Evolutionary conservation across 2,329 filamentous ascomycete genomes (phyloP).

Genomic region (Microsporum canis): DNA sequence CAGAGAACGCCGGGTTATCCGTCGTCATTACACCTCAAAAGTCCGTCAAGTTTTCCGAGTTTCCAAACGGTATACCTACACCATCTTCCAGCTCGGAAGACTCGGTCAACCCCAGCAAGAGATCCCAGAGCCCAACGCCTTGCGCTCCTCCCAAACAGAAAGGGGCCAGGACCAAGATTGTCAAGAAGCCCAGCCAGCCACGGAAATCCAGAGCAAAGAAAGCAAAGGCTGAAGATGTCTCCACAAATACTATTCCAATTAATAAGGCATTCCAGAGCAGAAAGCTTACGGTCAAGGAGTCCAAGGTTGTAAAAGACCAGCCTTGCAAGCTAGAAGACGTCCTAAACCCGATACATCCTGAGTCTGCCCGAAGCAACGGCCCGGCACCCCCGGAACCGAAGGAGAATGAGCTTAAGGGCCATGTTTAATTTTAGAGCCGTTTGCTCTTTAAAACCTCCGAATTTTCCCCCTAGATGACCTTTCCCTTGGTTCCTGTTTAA

Average conservation of each 20-base stretch:
- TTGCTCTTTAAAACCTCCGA: too few relatives aligned
- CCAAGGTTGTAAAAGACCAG: background rate
- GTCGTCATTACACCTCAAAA: constrained; percentile 31
- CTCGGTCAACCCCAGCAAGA: background rate
- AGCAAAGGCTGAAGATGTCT: background rate
- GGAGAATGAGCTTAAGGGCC: background rate
- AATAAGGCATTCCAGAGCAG: constrained; percentile 8
- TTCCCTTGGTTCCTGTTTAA: background rate
- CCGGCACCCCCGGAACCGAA: background rate
- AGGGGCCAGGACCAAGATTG: background rate
- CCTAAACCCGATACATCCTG: background rate
- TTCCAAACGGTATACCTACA: constrained; percentile 16
- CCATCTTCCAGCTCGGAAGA: constrained; percentile 4
- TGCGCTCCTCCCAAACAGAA: background rate
- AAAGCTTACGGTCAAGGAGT: constrained; percentile 5
- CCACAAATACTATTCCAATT: constrained; percentile 6
- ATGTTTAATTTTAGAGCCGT: background rate
- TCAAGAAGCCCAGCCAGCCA: constrained; percentile 1
- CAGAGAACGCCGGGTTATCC: constrained; percentile 24
- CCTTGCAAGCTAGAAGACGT: background rate
- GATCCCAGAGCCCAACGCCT: background rate
- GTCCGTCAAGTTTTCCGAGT: constrained; percentile 23
- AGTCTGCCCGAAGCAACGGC: constrained; percentile 4
- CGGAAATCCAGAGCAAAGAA: constrained; percentile 9
- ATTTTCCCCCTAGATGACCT: background rate